phyloP scores from a whole-genome alignment of 257 asterid species.

The Solanum appendiculatum region DNA sequence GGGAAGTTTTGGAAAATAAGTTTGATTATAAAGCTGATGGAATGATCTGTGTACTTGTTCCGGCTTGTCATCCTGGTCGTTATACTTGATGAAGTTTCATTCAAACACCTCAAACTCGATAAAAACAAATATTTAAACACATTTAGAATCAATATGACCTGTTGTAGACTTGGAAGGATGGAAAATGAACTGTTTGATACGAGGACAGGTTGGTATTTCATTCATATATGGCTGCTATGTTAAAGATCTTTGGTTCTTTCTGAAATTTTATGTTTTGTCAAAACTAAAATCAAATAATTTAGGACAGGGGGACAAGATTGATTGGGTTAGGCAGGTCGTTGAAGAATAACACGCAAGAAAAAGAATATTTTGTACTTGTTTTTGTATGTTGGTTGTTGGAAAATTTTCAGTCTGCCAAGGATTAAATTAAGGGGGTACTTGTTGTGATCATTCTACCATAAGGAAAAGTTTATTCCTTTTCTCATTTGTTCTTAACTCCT shows the following conservation, averaged over 20 bases:
- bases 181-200: neutral
- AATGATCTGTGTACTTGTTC: neutral
- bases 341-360: neutral
- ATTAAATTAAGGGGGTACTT: neutral
- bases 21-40: neutral
- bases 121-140: neutral
- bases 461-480: neutral
- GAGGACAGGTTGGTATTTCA: neutral
- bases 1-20: neutral
- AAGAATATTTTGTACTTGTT: neutral
- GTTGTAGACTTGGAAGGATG: neutral
- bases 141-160: neutral
- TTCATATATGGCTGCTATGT: neutral
- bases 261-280: neutral
- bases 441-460: neutral
- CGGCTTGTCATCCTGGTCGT: neutral
- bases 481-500: neutral
- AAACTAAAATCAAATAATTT: neutral
- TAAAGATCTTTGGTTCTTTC: neutral
- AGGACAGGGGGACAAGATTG: neutral
- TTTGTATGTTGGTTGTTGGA: neutral
- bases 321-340: neutral
- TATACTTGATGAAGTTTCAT: neutral
- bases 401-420: neutral
- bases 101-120: neutral